Conservation (phyloP, 176 grass and related monocot genomes). For the Chrysopogon serrulatus region DNA sequence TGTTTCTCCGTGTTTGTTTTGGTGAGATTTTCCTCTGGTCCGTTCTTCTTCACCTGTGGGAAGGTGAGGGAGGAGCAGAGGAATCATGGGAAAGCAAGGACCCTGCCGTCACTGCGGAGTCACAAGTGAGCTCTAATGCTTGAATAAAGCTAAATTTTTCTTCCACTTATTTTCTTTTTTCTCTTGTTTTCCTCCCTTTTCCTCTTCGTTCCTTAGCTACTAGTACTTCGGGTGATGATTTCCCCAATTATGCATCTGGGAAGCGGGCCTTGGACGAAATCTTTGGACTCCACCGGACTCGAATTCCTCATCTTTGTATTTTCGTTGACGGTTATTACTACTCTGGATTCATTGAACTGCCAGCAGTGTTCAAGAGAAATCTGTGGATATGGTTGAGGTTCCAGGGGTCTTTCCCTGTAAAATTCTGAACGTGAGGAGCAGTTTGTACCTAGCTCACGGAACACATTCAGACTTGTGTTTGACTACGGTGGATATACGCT, state of each 20-base stretch:
- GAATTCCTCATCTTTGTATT: conserved; percentile 18
- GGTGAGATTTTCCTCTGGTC: conserved; percentile 29
- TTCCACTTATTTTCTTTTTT: conserved; percentile 8
- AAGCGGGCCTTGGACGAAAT: conserved; percentile 26
- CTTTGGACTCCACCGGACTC: neutral
- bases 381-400: conserved; percentile 21
- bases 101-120: conserved; percentile 98
- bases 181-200: conserved; percentile 11
- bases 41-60: conserved; percentile 38
- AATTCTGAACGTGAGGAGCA: conserved; percentile 29
- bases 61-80: conserved; percentile 31
- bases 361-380: conserved; percentile 1
- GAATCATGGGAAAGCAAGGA: conserved; percentile 85
- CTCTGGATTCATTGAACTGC: conserved; percentile 13
- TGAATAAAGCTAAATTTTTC: conserved; percentile 28
- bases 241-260: conserved; percentile 54
- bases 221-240: conserved; percentile 10
- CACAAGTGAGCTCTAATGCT: conserved; percentile 95
- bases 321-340: conserved; percentile 18
- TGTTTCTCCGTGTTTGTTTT: conserved; percentile 16
- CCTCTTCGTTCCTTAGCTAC: conserved; percentile 18
- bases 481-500: neutral
- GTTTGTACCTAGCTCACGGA: neutral
- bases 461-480: conserved; percentile 16
- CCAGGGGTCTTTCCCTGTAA: conserved; percentile 5